Base-by-base conservation (phyloP, 2,329 filamentous ascomycete species). In the Nannizziopsis barbatae region DNA sequence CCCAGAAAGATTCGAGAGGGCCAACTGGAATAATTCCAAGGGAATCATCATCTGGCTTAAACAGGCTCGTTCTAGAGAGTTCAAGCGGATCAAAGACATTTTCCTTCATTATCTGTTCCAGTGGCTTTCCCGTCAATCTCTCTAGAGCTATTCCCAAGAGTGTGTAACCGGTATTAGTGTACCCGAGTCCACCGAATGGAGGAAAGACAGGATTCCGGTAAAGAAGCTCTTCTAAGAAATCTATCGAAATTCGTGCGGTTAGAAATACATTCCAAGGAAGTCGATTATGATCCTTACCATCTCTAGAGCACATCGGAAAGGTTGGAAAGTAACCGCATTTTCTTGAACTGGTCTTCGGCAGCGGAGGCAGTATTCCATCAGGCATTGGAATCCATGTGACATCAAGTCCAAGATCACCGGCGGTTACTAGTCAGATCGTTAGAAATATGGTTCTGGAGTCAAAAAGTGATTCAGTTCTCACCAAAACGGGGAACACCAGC, bases 91-190 rank as follows among this genome's bases (percentile, higher is more conserved):
- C 53, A 12, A 67, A 50, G 2, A 70, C 53, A 1, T 52, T 55
- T 2, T 64, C 57, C n/a, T 59, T 50, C 22, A 69, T 52, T 4
- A 62, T 53, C 1, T 56, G 35, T 32, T 58, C 53, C 52, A 67
- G 68, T 2, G 57, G 22, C 41, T 60, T 61, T 2, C 62, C 61
- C 3, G 38, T 48, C 41, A 65, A 63, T 9, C 56, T 53, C 51
- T 70, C 66, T 0, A 69, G 53, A 0, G 65, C 62, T 42, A 64
- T 64, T 8, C 59, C 57, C 1, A 70, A 57, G n/a, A 70, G 57
- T 2, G 62, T 60, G 48, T 63, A 70, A 2, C 61, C 65, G 12
- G 65, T 56, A 37, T 70, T 66, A 0, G 67, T 68, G 31, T 70
- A 71, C 0, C 59, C 55, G 1, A 67, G 65, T 0, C 66, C 67